Conservation (phyloP, 2,329 filamentous ascomycete species). For the Fusarium longipes region DNA sequence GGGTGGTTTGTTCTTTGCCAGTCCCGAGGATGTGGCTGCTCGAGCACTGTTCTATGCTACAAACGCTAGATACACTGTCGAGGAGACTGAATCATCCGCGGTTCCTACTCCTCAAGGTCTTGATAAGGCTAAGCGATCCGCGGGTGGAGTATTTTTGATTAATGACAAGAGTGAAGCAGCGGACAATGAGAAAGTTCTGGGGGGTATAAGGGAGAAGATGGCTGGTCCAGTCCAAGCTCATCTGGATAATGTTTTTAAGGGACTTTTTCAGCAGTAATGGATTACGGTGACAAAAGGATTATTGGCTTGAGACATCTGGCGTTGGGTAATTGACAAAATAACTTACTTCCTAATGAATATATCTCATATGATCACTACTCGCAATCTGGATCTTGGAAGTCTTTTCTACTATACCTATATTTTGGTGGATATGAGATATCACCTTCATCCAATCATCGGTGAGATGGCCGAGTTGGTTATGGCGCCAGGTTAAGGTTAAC, state of each 20-base stretch:
- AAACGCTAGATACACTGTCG: constrained; percentile 37
- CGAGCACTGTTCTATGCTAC: constrained; percentile 40
- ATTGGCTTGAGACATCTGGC: not conserved
- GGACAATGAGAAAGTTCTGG: constrained; percentile 33
- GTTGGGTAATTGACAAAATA: not conserved
- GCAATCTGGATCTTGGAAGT: no score
- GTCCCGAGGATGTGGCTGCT: constrained; percentile 37
- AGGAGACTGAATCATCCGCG: not conserved
- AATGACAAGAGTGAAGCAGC: constrained; percentile 28
- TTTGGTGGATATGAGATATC: not conserved
- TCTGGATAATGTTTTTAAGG: constrained; percentile 3
- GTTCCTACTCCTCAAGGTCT: not conserved
- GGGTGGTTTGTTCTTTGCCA: constrained; percentile 19
- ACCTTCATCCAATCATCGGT: constrained; percentile 17
- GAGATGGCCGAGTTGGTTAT: constrained; percentile 34
- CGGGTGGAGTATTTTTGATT: constrained; percentile 26
- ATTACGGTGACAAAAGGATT: not conserved
- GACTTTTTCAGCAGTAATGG: not conserved
- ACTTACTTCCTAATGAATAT: not conserved
- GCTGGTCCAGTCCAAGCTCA: not conserved
- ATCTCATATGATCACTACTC: no score
- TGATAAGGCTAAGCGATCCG: not conserved
- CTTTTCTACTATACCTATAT: no score
- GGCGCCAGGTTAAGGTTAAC: constrained; percentile 33
- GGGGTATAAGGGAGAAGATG: constrained; percentile 2